phyloP scores from a whole-genome alignment of 306 rosid genomes.

The Ochetophila trinervis region DNA sequence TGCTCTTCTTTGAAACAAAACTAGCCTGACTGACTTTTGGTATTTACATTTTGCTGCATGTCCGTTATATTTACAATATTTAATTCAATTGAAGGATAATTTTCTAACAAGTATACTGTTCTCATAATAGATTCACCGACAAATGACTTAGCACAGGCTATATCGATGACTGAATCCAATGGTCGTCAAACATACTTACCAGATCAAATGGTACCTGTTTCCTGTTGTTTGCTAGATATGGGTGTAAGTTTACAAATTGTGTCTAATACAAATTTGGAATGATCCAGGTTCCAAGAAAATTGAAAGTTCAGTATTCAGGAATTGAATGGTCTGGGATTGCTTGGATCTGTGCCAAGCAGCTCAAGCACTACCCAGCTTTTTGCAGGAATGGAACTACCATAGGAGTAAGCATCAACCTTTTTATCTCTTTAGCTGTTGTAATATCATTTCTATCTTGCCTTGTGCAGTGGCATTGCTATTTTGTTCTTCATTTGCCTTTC shows the following conservation, averaged over 20 bases:
- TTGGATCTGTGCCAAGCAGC: slow-evolving; percentile 75
- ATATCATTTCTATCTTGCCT: slow-evolving; percentile 11
- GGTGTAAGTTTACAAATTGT: slow-evolving; percentile 6
- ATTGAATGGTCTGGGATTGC: slow-evolving; percentile 71
- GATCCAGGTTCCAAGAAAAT: slow-evolving; percentile 61
- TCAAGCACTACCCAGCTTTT: slow-evolving; percentile 73
- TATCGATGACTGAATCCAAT: slow-evolving; percentile 29
- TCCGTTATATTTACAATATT: not conserved
- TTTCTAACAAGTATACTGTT: slow-evolving; percentile 20
- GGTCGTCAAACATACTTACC: slow-evolving; percentile 36
- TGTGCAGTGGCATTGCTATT: slow-evolving; percentile 2
- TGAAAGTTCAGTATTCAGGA: slow-evolving; percentile 54
- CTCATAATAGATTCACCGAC: slow-evolving; percentile 44
- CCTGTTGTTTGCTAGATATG: slow-evolving; percentile 11
- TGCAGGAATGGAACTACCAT: slow-evolving; percentile 51
- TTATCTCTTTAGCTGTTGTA: not conserved
- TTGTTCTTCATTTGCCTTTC: slow-evolving; percentile 1
- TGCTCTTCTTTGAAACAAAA: not conserved
- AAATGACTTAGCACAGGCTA: slow-evolving; percentile 34
- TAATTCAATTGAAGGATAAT: not conserved
- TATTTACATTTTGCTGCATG: not conserved
- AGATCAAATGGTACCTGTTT: slow-evolving; percentile 52
- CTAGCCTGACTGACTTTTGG: not conserved
- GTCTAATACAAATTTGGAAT: slow-evolving; percentile 12
- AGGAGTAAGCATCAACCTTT: slow-evolving; percentile 43